Evolutionary conservation across 805 yeast species (phyloP).

Genomic region (Teunomyces atbi): DNA sequence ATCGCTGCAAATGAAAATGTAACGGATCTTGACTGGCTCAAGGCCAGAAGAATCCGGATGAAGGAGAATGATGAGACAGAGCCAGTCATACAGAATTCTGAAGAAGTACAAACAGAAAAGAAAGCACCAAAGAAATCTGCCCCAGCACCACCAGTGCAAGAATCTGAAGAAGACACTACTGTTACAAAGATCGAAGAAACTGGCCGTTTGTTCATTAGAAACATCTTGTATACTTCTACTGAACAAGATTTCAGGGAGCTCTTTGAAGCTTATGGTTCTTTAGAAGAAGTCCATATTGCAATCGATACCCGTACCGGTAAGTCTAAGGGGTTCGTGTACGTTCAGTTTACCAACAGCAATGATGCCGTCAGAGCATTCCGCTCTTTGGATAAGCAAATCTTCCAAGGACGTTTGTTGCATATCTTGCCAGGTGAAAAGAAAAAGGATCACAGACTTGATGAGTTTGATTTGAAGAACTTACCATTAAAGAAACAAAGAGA

Average conservation of each 20-base stretch:
- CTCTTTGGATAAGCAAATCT: constrained; percentile 79
- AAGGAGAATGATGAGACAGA: constrained; percentile 29
- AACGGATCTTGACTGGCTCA: constrained; percentile 86
- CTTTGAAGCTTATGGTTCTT: constrained; percentile 64
- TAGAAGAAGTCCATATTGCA: constrained; percentile 91
- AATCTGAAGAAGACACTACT: constrained; percentile 45
- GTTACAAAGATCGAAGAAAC: constrained; percentile 58
- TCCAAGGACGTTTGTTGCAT: constrained; percentile 91
- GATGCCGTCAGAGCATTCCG: constrained; percentile 77
- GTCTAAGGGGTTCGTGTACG: constrained; percentile 90
- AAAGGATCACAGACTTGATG: constrained; percentile 81
- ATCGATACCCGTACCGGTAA: constrained; percentile 85
- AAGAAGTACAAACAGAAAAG: background rate
- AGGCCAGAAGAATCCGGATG: constrained; percentile 70
- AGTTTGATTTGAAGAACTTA: constrained; percentile 83
- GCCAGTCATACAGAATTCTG: background rate
- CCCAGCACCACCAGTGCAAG: constrained; percentile 10
- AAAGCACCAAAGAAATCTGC: background rate
- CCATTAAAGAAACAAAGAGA: constrained; percentile 92
- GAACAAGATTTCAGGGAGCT: constrained; percentile 73
- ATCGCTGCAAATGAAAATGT: constrained; percentile 50
- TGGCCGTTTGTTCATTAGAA: constrained; percentile 85
- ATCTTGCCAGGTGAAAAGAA: constrained; percentile 82
- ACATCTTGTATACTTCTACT: constrained; percentile 72
- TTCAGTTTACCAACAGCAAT: constrained; percentile 63